phyloP scores from a whole-genome alignment of 2,329 filamentous ascomycete genomes.

The Byssothecium circinans region DNA sequence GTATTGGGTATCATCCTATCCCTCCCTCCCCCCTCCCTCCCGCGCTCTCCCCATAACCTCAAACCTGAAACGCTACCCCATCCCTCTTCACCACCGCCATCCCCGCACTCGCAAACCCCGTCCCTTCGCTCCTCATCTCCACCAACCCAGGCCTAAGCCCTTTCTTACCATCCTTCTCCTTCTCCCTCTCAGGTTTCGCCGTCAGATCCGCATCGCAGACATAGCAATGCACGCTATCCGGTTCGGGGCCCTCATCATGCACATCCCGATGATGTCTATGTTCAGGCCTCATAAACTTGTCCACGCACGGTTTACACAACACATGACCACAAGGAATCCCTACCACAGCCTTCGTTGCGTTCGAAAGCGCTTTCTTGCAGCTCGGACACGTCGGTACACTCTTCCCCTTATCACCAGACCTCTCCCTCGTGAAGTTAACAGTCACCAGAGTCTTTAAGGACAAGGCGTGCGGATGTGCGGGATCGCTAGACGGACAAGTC shows the following conservation, averaged over 20 bases:
- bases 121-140: conserved; percentile 81
- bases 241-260: conserved; percentile 59
- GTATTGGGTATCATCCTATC: background rate
- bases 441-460: conserved; percentile 76
- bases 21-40: background rate
- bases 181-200: conserved; percentile 28
- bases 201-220: conserved; percentile 84
- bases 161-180: conserved; percentile 55
- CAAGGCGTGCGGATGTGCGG: conserved; percentile 69
- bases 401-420: conserved; percentile 54
- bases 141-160: conserved; percentile 72
- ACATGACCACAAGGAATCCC: conserved; percentile 91
- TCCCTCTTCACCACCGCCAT: conserved; percentile 77
- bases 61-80: conserved; percentile 73
- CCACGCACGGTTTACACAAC: conserved; percentile 79
- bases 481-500: conserved; percentile 73
- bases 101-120: conserved; percentile 88
- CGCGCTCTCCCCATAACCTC: background rate
- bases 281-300: conserved; percentile 70
- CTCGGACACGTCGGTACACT: conserved; percentile 70
- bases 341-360: conserved; percentile 78
- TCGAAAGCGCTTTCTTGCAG: conserved; percentile 80
- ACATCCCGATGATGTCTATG: conserved; percentile 47
- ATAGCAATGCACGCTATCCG: conserved; percentile 68
- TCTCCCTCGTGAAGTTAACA: conserved; percentile 76